Percentiles rank a stretch among this genome's conserved stretches.
phyloP scores from a whole-genome alignment of 768 basidiomycete species.

The Lentinus brumalis region DNA sequence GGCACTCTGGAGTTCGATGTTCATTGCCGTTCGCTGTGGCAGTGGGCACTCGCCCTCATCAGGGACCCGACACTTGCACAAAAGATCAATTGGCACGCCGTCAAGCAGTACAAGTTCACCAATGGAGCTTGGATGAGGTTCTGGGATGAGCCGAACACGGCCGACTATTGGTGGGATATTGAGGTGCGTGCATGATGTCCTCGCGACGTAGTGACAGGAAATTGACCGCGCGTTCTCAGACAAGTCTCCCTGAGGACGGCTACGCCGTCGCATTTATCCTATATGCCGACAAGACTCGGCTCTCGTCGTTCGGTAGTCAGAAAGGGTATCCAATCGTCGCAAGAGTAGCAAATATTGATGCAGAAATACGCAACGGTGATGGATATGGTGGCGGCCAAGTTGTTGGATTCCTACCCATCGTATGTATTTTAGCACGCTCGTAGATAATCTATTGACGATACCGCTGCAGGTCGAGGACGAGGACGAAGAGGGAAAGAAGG shows the following conservation, averaged over 20 bases:
- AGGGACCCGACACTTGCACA: too few relatives aligned
- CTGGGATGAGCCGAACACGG: too few relatives aligned
- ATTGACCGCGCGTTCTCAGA: too few relatives aligned
- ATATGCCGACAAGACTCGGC: conserved; percentile 24
- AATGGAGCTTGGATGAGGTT: too few relatives aligned
- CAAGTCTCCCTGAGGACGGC: conserved; percentile 15
- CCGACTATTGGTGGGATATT: too few relatives aligned
- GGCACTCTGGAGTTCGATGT: too few relatives aligned
- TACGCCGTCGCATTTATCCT: conserved; percentile 14
- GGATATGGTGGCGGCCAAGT: conserved; percentile 19
- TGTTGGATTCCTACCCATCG: conserved; percentile 21
- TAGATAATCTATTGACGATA: conserved; percentile 22
- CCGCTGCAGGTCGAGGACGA: conserved; percentile 33
- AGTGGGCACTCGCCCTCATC: too few relatives aligned
- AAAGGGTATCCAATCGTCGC: conserved; percentile 27
- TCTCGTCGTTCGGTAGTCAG: conserved; percentile 21
- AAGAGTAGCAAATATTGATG: conserved; percentile 21
- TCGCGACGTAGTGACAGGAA: too few relatives aligned
- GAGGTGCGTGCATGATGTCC: too few relatives aligned
- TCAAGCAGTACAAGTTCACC: too few relatives aligned
- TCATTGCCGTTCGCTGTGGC: too few relatives aligned
- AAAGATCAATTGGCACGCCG: too few relatives aligned
- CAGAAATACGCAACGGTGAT: conserved; percentile 19
- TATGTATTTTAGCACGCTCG: background rate
- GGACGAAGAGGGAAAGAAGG: conserved; percentile 31